These are phyloP conservation scores for Mucor velutinosus DNA, from an alignment of 371 early-diverging fungal genomes.

Conservation along the genomic window DNA sequence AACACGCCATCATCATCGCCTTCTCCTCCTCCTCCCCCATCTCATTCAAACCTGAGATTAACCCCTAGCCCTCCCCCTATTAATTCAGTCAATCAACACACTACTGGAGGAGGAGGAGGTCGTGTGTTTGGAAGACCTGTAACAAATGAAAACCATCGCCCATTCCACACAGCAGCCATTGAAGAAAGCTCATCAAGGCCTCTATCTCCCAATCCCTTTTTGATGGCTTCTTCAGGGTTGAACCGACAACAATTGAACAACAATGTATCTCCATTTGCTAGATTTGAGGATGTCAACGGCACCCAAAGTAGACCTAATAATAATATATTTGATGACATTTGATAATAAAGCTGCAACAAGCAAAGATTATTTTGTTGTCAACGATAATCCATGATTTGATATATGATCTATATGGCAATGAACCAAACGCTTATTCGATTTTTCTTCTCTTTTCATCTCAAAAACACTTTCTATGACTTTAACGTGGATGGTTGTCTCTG, in stretches of 20 bases:
- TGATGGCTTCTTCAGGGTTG: constrained; percentile 4
- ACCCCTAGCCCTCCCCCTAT: background rate
- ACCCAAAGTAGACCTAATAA: constrained; percentile 3
- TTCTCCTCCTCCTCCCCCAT: background rate
- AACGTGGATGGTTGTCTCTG: constrained; percentile 8
- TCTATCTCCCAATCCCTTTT: constrained; percentile 33
- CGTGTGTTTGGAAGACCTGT: constrained; percentile 37
- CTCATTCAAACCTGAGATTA: background rate
- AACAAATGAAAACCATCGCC: constrained; percentile 7
- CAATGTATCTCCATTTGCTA: constrained; percentile 27
- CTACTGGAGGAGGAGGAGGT: constrained; percentile 4
- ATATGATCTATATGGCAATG: background rate
- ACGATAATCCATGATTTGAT: background rate
- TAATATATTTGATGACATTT: constrained; percentile 16
- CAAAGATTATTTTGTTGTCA: background rate
- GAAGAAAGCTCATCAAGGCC: constrained; percentile 23
- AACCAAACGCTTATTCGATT: background rate
- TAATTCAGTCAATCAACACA: background rate
- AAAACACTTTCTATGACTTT: background rate
- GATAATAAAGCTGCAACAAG: background rate
- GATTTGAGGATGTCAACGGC: constrained; percentile 6
- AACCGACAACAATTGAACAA: constrained; percentile 4
- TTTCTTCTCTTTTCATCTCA: constrained; percentile 2
- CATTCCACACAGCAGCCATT: background rate
- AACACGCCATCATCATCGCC: background rate